Conservation (phyloP, 164 flowering plant genomes). For the Tetrastigma voinierianum region DNA sequence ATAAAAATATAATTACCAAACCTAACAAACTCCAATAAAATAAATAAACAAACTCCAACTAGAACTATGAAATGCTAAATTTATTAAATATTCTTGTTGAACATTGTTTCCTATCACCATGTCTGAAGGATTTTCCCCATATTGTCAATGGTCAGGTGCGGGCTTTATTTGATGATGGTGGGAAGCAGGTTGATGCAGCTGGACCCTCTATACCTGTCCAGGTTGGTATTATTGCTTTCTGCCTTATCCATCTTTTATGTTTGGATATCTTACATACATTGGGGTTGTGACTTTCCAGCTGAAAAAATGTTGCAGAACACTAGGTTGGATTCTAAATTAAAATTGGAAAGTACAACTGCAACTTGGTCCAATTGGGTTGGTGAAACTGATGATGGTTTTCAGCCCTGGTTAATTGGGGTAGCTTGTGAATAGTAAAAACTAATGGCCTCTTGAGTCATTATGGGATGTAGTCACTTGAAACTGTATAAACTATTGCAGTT, state of each 20-base stretch:
- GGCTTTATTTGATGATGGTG: constrained; percentile 84
- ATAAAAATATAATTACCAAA: too few species aligned
- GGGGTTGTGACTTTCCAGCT: not conserved
- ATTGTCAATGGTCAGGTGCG: constrained; percentile 52
- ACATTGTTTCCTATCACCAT: not conserved
- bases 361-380: too few species aligned
- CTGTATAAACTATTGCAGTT: too few species aligned
- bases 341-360: not conserved
- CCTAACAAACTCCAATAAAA: too few species aligned
- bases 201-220: constrained; percentile 90
- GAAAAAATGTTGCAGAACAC: not conserved
- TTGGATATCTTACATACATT: not conserved
- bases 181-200: constrained; percentile 70
- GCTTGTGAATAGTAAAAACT: too few species aligned
- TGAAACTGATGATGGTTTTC: too few species aligned
- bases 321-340: not conserved
- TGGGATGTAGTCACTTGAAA: too few species aligned
- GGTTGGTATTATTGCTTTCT: constrained; percentile 37
- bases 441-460: too few species aligned
- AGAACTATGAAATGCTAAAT: not conserved
- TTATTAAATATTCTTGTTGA: not conserved
- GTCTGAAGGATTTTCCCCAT: not conserved
- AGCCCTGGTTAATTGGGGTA: too few species aligned
- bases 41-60: too few species aligned
- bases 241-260: not conserved